Evolutionary conservation across 495 filamentous ascomycete species (phyloP).

Genomic region (Xylaria venustula): DNA sequence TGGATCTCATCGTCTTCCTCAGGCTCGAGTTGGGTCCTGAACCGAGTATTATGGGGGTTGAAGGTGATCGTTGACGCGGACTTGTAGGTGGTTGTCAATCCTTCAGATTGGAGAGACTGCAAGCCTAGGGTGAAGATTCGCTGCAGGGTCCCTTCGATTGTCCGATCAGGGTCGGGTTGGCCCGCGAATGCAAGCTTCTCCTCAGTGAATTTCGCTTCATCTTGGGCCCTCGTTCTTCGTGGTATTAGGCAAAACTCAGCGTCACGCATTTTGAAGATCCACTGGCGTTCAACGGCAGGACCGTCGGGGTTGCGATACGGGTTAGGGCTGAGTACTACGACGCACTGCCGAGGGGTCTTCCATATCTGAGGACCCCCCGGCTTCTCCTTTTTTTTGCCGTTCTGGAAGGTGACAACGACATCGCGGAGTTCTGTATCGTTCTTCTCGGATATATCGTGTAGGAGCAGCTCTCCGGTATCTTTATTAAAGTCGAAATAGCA

Average conservation of each 20-base stretch:
- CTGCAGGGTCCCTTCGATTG: conserved; percentile 12
- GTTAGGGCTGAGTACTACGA: conserved; percentile 15
- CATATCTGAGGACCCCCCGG: conserved; percentile 7
- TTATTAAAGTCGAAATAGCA: conserved; percentile 18
- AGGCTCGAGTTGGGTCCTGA: conserved; percentile 14
- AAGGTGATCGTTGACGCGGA: conserved; percentile 10
- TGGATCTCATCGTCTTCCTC: conserved; percentile 11
- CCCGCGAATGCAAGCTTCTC: conserved; percentile 9
- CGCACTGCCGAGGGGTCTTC: conserved; percentile 17
- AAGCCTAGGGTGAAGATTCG: conserved; percentile 15
- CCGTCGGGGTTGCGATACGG: not conserved
- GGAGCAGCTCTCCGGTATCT: conserved; percentile 15
- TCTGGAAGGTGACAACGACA: not conserved
- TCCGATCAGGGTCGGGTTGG: conserved; percentile 14
- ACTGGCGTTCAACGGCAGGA: conserved; percentile 5
- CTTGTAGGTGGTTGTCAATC: conserved; percentile 8
- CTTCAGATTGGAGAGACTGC: conserved; percentile 1
- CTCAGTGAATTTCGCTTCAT: conserved; percentile 5
- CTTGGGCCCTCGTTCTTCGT: conserved; percentile 7
- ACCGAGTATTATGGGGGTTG: conserved; percentile 14
- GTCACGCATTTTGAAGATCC: conserved; percentile 9
- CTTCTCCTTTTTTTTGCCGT: not conserved
- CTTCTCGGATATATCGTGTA: conserved; percentile 16
- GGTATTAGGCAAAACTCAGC: conserved; percentile 11
- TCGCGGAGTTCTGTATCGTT: conserved; percentile 13